A percentile compares a stretch with the other conserved stretches of the same genome.
These are phyloP conservation scores for Tritrichomonas musculus DNA, from an alignment of 208 protist species.

Conservation along the genomic window DNA sequence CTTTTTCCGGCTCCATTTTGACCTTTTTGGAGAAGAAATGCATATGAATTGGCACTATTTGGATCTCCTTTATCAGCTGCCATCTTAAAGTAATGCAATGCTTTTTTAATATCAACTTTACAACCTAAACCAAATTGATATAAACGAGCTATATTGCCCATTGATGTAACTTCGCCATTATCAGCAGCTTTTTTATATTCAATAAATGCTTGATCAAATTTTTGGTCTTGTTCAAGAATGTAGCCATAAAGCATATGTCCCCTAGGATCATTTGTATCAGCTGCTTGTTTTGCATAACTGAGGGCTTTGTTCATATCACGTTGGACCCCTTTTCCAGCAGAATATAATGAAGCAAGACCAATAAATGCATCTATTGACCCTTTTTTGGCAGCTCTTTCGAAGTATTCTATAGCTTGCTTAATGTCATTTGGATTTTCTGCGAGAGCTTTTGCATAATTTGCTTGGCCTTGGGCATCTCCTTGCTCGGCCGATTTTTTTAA, in stretches of 20 bases:
- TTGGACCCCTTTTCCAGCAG: background rate
- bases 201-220: too few species aligned
- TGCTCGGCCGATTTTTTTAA: background rate
- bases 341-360: background rate
- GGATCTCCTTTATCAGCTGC: background rate
- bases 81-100: background rate
- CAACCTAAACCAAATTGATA: background rate
- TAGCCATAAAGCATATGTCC: background rate
- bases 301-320: background rate
- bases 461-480: background rate
- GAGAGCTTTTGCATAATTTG: background rate
- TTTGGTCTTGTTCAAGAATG: background rate
- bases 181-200: background rate
- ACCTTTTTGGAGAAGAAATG: background rate
- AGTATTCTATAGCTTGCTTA: background rate
- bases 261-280: background rate
- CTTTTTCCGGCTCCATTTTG: too few species aligned
- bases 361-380: background rate
- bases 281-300: background rate
- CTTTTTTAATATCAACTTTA: background rate
- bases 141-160: background rate
- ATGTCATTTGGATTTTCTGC: background rate
- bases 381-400: background rate
- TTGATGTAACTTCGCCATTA: background rate
- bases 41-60: background rate